Base-by-base conservation (phyloP, 78 protist genomes). In the Polysphondylium violaceum region DNA sequence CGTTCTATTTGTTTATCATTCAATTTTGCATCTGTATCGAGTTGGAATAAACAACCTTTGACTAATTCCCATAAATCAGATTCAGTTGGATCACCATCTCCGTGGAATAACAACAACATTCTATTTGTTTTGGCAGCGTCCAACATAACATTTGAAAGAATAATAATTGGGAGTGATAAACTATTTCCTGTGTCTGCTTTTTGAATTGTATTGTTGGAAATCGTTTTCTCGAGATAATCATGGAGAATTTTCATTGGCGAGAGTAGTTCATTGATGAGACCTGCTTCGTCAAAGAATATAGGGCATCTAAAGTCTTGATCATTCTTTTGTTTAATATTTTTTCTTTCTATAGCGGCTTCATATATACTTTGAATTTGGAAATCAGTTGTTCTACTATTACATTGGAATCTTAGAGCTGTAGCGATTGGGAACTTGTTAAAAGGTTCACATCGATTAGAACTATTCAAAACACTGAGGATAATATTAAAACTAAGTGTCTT, bases 101-200 rank as follows among this genome's bases (percentile, higher is more conserved):
- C 81, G 44, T 83, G 91, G 9, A 83, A 38, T 5, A 83, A 35
- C 51, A 83, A 25, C 12, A 83, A 23, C 91, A 83, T 83, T 53
- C 91, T 58, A 83, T 69, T 83, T 8, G 91, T 83, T 50, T 83
- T 83, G 55, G 91, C 91, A n/a, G 91, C 91, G 69, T 83, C 91
- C 27, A 83, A 44, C 3, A 83, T 71, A 31, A 31, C 55, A 40
- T 83, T 83, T 0, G 91, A 83, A 21, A 83, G 72, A 12, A 83
- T 83, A 1, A 83, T 59, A 21, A 83, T 71, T 8, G 53, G 33
- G 0, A 75, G 35, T 2, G 4, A 25, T n/a, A n/a, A 2, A 19
- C 23, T 59, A 33, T 75, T 29, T 7, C 38, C 69, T 17, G 59
- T 75, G 44, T 55, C 29, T n/a, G 33, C 36, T 69, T 75, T 75